phyloP scores from a whole-genome alignment of 2,329 filamentous ascomycete species.

The Zelopaecilomyces penicillatus region DNA sequence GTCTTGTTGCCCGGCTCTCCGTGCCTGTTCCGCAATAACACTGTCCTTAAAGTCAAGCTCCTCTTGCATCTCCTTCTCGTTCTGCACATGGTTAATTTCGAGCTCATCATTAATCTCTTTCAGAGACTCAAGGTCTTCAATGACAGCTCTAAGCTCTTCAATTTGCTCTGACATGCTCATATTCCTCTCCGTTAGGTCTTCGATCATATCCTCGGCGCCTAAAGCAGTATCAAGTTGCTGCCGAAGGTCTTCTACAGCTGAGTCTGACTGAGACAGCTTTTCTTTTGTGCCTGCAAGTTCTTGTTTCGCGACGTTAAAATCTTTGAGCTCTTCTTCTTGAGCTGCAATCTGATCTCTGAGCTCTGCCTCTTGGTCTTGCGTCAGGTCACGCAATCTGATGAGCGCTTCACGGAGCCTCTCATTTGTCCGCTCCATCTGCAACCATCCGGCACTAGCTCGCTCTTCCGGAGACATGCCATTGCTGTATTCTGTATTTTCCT shows the following conservation, averaged over 20 bases:
- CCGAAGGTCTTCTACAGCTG: conserved; percentile 73
- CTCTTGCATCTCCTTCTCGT: conserved; percentile 88
- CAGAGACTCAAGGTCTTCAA: conserved; percentile 80
- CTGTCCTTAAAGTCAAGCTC: conserved; percentile 84
- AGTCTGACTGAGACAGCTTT: conserved; percentile 63
- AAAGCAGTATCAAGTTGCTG: conserved; percentile 86
- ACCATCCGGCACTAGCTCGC: conserved; percentile 74
- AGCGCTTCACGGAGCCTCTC: conserved; percentile 81
- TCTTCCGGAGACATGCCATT: conserved; percentile 86
- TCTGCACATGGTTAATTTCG: conserved; percentile 85
- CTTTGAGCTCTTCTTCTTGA: conserved; percentile 64
- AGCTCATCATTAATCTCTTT: conserved; percentile 94
- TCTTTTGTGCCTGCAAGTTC: conserved; percentile 64
- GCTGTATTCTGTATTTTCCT: conserved; percentile 78
- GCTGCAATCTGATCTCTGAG: conserved; percentile 65
- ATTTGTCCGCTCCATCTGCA: conserved; percentile 86
- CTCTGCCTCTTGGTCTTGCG: conserved; percentile 75
- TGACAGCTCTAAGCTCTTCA: conserved; percentile 69
- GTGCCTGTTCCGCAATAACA: conserved; percentile 72
- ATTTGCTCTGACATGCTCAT: conserved; percentile 75
- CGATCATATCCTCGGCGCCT: conserved; percentile 87
- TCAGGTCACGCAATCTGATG: conserved; percentile 75
- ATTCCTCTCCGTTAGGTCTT: conserved; percentile 82
- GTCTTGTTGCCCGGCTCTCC: conserved; percentile 67
- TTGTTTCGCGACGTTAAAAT: conserved; percentile 57